Evolutionary conservation across 2,329 filamentous ascomycete species (phyloP).

Genomic region (Neurospora crassa): DNA sequence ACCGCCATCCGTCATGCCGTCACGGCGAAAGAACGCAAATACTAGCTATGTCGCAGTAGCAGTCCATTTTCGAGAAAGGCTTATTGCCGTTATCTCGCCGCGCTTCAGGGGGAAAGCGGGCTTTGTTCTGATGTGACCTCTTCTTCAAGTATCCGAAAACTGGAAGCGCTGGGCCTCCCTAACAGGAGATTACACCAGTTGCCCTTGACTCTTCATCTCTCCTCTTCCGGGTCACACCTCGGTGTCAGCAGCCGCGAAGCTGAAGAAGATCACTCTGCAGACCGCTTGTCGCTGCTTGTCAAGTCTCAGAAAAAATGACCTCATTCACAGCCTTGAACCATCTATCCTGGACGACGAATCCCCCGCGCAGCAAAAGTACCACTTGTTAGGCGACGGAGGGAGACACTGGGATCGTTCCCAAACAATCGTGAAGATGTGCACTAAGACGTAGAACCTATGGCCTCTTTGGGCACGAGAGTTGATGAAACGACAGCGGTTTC

Average conservation of each 20-base stretch:
- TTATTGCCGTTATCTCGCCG: neutral
- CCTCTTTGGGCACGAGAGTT: conserved; percentile 8
- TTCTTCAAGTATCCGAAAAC: neutral
- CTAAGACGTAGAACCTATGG: conserved; percentile 9
- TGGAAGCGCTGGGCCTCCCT: neutral
- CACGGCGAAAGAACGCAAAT: neutral
- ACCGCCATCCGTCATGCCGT: neutral
- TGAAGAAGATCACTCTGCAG: conserved; percentile 4
- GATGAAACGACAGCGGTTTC: conserved; percentile 20
- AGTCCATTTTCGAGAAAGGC: neutral
- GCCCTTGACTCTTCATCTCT: neutral
- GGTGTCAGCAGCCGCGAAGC: neutral
- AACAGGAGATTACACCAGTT: neutral
- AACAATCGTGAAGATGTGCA: neutral
- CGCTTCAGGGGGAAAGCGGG: neutral
- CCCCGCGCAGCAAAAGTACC: neutral
- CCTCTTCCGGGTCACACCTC: neutral
- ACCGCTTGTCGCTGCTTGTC: conserved; percentile 8
- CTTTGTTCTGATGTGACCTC: neutral
- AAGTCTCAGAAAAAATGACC: conserved; percentile 10
- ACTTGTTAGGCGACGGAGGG: neutral
- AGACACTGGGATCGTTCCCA: neutral
- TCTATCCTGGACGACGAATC: neutral
- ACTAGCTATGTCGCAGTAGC: neutral
- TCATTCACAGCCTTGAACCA: conserved; percentile 8